phyloP scores from a whole-genome alignment of 495 filamentous ascomycete genomes.

The Xylaria nigripes region DNA sequence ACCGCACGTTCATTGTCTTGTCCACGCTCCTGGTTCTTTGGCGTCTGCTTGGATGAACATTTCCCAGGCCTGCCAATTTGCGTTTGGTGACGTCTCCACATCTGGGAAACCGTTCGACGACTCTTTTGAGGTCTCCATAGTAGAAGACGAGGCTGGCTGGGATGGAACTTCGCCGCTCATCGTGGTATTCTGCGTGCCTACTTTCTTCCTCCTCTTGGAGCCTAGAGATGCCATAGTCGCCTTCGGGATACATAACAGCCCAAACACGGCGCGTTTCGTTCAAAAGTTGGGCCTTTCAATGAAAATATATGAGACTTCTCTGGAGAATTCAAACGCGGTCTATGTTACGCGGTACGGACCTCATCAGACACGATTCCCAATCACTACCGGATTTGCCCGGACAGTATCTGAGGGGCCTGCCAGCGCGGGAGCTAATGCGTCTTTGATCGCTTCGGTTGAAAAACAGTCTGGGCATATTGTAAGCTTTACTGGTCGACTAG shows the following conservation, averaged over 20 bases:
- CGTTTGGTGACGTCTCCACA: conserved; percentile 20
- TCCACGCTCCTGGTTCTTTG: background rate
- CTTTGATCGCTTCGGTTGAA: background rate
- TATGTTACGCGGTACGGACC: conserved; percentile 28
- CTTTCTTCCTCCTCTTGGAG: conserved; percentile 13
- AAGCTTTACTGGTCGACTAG: background rate
- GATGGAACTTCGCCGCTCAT: conserved; percentile 13
- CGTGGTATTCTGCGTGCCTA: conserved; percentile 19
- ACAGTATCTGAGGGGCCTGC: background rate
- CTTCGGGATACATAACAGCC: background rate
- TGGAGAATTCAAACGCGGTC: conserved; percentile 22
- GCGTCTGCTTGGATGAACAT: conserved; percentile 23
- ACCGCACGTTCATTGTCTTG: conserved; percentile 14
- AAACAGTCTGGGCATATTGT: background rate
- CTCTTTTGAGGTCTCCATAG: conserved; percentile 14
- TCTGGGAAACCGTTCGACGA: conserved; percentile 15
- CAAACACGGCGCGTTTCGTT: background rate
- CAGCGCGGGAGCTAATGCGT: background rate
- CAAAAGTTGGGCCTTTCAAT: background rate
- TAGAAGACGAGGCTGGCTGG: conserved; percentile 22
- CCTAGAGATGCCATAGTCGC: background rate
- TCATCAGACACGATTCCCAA: conserved; percentile 1
- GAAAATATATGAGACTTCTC: conserved; percentile 14
- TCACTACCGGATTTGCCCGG: background rate
- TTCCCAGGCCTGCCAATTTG: conserved; percentile 19